Evolutionary conservation across 305 asterid species (phyloP), one percentile per base, ranked within the genome.

Genomic region (Petunia hybrid): DNA sequence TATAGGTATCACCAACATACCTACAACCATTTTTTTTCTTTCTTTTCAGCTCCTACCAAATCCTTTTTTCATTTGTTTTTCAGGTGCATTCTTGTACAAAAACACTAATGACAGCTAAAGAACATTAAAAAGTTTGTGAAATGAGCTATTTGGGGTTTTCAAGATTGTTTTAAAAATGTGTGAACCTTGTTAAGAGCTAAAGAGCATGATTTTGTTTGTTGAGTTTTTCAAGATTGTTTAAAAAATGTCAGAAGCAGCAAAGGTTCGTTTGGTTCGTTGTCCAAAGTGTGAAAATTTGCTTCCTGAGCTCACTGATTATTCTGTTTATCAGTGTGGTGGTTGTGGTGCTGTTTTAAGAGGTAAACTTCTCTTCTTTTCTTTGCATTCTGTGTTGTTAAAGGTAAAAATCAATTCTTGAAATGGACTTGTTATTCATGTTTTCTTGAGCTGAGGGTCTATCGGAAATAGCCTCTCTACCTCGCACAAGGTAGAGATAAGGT

Each of bases 281-380:
- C 94, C 97, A 8, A 93, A 90, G 80, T 92, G 97, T 84, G 90
- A 86, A 63, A 92, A 91, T 66, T 83, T 92, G 66, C 92, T 95
- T 73, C 95, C 93, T 1, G 95, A 95, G 90, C 89, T 89, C 67
- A 86, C 87, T 35, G 91, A 89, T 79, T 92, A 79, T 90, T 92
- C 97, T 67, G 91, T 91, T 82, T 93, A 92, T 82, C 90, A 85
- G 87, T 93, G 98, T 80, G 95, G 95, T 43, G 94, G 90, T 77
- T 93, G 98, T 83, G 97, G 94, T 83, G 90, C 97, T 89, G 94
- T 90, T 61, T 89, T 93, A 55, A 83, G 89, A 88, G 98, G 98
- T 95, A 85, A 76, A 40, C 65, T 84, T 76, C 8, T 51, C 51
- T 76, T 61, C 80, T 48, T 61, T 51, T 53, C 8, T 22, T 59